Conservation (phyloP, 805 yeast genomes). For the Candida wancherniae region DNA sequence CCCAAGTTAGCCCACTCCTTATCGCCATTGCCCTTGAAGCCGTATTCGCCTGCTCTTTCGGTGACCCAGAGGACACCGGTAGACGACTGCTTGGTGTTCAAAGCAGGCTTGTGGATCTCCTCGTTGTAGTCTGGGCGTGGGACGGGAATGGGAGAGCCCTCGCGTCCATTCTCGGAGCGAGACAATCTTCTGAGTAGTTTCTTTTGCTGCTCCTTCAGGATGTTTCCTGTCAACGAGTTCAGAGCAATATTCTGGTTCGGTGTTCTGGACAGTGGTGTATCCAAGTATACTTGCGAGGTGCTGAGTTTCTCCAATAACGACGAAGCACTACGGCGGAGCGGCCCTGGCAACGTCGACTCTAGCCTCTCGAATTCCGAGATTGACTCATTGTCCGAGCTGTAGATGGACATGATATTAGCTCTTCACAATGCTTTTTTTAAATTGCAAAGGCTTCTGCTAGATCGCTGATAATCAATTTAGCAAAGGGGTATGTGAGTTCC, state of each 20-base stretch:
- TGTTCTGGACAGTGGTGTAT: slow-evolving; percentile 22
- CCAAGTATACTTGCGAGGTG: slow-evolving; percentile 14
- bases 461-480: too few relatives aligned
- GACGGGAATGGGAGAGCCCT: slow-evolving; percentile 45
- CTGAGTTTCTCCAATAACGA: slow-evolving; percentile 33
- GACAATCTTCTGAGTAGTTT: slow-evolving; percentile 28
- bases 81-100: slow-evolving; percentile 54
- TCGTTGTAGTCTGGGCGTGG: slow-evolving; percentile 44
- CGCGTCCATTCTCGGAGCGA: slow-evolving; percentile 31
- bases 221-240: slow-evolving; percentile 9
- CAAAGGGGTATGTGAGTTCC: too few relatives aligned
- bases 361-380: slow-evolving; percentile 36
- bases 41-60: slow-evolving; percentile 55
- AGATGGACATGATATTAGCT: slow-evolving; percentile 7
- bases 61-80: slow-evolving; percentile 66
- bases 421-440: too few relatives aligned
- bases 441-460: too few relatives aligned
- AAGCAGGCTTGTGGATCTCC: slow-evolving; percentile 50
- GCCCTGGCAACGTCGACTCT: slow-evolving; percentile 39
- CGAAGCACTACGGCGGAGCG: slow-evolving; percentile 34
- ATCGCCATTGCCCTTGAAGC: slow-evolving; percentile 38
- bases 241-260: slow-evolving; percentile 17
- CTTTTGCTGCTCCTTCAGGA: slow-evolving; percentile 16
- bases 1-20: slow-evolving; percentile 55
- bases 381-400: slow-evolving; percentile 20